Evolutionary conservation across 805 yeast genomes (phyloP), one percentile per base, ranked within the genome.

Genomic region (Saccharomyces mikatae): DNA sequence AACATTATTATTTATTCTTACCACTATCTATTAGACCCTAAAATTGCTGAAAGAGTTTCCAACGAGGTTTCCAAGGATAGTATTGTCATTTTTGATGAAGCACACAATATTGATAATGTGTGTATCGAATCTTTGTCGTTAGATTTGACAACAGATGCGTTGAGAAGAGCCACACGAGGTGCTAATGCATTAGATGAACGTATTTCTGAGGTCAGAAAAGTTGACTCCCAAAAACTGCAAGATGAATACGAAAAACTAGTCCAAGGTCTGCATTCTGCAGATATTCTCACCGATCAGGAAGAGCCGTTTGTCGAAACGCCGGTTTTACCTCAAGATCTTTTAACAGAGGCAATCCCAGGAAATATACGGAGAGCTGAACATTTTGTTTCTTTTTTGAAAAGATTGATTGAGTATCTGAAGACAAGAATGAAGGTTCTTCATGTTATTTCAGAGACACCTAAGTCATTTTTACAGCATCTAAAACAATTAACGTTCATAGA

Each of bases 41-140:
- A 94, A 67, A 94, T 94, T 69, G 94, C 98, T 1, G 97, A 90
- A 60, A 77, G 99, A 57, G 99, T 94, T 22, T 90, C 97, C 4
- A 82, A 79, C 58, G 98, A 94, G 66, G 79, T 94, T 51, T 87
- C 96, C 21, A 89, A 90, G 61, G 98, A 94, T 65, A 81, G 95
- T 53, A 94, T 94, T 56, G 87, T 94, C 58, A 95, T 94, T 44
- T 94, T 94, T 67, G 99, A 94, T 73, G 99, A 94, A 74, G 99
- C 99, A 49, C 99, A 94, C 71, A 94, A 94, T 72, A 94, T 94
- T 54, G 99, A 94, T 77, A 94, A 94, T 76, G 99, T 94, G 54
- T 94, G 99, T 74, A 94, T 94, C 55, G 99, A 94, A 70, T 88
- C 98, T 0, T 71, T 94, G 46, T 89, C 97, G 5, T 78, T 94